Evolutionary conservation across 495 filamentous ascomycete species (phyloP).

Genomic region (Neurospora hispaniola): DNA sequence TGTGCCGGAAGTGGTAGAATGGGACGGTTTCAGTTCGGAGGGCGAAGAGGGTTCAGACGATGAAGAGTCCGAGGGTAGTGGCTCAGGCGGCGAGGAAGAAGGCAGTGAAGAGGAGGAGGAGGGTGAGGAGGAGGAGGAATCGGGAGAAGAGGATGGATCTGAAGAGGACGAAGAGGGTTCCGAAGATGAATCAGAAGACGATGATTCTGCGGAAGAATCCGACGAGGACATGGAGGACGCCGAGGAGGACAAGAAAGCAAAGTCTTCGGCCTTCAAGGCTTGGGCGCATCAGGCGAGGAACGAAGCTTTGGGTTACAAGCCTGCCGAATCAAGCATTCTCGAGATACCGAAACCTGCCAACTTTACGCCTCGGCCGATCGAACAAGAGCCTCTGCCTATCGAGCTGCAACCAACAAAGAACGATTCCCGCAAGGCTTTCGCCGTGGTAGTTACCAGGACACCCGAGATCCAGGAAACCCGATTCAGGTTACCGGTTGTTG

Average conservation of each 20-base stretch:
- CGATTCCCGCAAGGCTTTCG: conserved; percentile 60
- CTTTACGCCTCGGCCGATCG: conserved; percentile 49
- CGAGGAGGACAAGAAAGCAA: conserved; percentile 24
- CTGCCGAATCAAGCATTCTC: conserved; percentile 21
- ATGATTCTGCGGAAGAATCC: conserved; percentile 17
- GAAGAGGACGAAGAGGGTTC: conserved; percentile 14
- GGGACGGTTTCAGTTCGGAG: conserved; percentile 27
- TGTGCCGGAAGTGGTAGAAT: conserved; percentile 23
- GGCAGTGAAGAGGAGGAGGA: conserved; percentile 11
- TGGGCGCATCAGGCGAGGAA: conserved; percentile 87
- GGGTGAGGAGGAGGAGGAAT: neutral
- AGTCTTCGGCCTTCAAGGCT: conserved; percentile 73
- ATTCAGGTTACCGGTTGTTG: conserved; percentile 76
- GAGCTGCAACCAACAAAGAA: conserved; percentile 58
- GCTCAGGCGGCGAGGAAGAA: conserved; percentile 1
- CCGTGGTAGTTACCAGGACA: conserved; percentile 58
- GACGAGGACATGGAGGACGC: conserved; percentile 20
- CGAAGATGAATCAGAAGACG: conserved; percentile 9
- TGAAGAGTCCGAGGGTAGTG: conserved; percentile 11
- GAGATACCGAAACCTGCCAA: conserved; percentile 37
- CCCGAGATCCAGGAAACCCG: conserved; percentile 67
- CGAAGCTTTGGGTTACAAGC: conserved; percentile 47
- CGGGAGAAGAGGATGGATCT: conserved; percentile 9
- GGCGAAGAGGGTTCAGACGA: conserved; percentile 12
- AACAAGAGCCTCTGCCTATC: conserved; percentile 66